Conservation (phyloP, 805 yeast species). For the Allodekkera sacchari region DNA sequence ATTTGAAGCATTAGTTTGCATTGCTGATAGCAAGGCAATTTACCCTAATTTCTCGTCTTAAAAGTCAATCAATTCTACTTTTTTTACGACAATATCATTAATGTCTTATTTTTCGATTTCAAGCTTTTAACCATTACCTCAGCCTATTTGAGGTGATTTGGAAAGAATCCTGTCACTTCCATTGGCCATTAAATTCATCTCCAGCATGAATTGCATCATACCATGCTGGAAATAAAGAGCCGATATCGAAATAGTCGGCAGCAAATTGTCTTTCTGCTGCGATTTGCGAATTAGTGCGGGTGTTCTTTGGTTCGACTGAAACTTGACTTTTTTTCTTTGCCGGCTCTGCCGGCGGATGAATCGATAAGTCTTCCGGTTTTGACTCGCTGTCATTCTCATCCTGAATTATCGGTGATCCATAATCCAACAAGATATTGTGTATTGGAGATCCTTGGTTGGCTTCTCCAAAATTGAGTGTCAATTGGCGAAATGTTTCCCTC, state of each 20-base stretch:
- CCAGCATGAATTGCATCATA: slow-evolving; percentile 10
- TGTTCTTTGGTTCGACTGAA: no score
- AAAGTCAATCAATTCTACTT: no score
- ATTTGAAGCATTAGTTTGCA: no score
- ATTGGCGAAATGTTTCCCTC: slow-evolving; percentile 10
- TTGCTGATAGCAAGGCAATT: no score
- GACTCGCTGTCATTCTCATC: slow-evolving; percentile 8
- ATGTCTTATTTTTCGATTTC: background rate
- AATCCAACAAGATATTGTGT: slow-evolving; percentile 7
- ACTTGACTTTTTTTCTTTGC: no score
- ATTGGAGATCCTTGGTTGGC: slow-evolving; percentile 4
- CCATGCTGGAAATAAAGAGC: slow-evolving; percentile 11
- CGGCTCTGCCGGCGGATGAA: no score
- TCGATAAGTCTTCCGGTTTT: slow-evolving; percentile 1
- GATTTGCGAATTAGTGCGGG: no score
- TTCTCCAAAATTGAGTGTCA: slow-evolving; percentile 1
- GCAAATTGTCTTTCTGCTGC: no score
- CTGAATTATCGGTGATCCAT: slow-evolving; percentile 9
- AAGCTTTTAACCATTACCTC: background rate
- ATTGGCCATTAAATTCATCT: background rate
- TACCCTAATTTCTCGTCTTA: no score
- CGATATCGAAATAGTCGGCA: slow-evolving; percentile 9
- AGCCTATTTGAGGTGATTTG: no score
- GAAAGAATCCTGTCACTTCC: background rate
- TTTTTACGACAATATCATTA: background rate